Evolutionary conservation across 345 rosid genomes (phyloP).

Genomic region (Lepidium aucheri): DNA sequence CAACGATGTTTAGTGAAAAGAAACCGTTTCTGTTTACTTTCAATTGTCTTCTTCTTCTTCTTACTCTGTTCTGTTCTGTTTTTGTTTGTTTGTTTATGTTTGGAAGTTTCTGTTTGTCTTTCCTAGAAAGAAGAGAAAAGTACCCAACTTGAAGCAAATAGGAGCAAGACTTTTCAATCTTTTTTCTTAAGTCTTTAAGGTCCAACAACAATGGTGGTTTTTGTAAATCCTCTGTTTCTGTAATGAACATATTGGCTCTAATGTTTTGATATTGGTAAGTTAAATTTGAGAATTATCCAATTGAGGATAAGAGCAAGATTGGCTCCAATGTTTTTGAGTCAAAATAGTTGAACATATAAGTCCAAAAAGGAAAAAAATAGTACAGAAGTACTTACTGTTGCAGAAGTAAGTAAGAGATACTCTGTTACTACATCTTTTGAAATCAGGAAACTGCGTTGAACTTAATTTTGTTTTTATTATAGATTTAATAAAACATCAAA

Average conservation of each 20-base stretch:
- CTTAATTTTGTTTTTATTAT: slow-evolving; percentile 22
- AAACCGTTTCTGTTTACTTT: neutral
- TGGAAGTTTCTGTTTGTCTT: neutral
- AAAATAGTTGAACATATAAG: neutral
- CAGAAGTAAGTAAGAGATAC: slow-evolving; percentile 8
- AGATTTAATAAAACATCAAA: neutral
- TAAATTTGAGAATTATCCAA: neutral
- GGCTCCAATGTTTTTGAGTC: slow-evolving; percentile 1
- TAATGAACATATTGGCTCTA: slow-evolving; percentile 8
- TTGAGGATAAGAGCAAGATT: neutral
- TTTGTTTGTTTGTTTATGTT: neutral
- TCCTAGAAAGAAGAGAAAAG: neutral
- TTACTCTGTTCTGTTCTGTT: neutral
- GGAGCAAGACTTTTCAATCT: no score
- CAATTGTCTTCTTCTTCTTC: slow-evolving; percentile 2
- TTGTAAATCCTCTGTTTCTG: slow-evolving; percentile 17
- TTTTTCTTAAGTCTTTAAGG: neutral
- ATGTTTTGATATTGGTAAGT: slow-evolving; percentile 1
- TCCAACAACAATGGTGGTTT: slow-evolving; percentile 11
- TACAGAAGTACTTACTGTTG: slow-evolving; percentile 19
- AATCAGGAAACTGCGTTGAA: slow-evolving; percentile 20
- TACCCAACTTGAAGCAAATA: neutral
- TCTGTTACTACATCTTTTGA: neutral
- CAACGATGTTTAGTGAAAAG: slow-evolving; percentile 51
- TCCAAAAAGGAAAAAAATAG: neutral